These are phyloP conservation scores for Quercus engelmannii DNA, from an alignment of 306 rosid species.

Conservation along the genomic window DNA sequence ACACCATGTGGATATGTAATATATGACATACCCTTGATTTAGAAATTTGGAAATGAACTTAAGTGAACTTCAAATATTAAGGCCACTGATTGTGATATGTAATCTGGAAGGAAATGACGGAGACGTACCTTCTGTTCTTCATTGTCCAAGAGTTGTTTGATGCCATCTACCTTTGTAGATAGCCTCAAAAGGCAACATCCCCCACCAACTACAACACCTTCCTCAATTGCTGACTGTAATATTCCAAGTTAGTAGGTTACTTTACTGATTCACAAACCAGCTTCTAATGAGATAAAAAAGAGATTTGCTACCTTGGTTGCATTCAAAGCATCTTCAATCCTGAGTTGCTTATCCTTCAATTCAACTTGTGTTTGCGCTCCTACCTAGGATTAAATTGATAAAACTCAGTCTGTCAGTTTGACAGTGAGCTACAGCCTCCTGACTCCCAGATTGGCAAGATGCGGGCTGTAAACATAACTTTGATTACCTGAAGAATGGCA, in stretches of 20 bases:
- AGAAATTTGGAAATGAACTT: background rate
- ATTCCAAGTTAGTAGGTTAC: slow-evolving; percentile 21
- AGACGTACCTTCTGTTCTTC: slow-evolving; percentile 72
- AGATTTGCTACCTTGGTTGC: slow-evolving; percentile 65
- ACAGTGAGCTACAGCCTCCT: background rate
- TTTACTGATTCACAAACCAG: slow-evolving; percentile 10
- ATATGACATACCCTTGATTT: background rate
- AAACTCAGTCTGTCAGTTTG: slow-evolving; percentile 19
- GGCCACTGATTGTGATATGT: background rate
- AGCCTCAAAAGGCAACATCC: slow-evolving; percentile 91
- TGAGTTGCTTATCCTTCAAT: slow-evolving; percentile 83
- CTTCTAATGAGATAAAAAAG: slow-evolving; percentile 7
- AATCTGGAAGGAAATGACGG: background rate
- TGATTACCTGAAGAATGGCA: slow-evolving; percentile 79
- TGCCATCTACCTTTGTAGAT: slow-evolving; percentile 61
- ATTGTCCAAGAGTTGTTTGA: slow-evolving; percentile 65
- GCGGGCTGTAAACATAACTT: slow-evolving; percentile 11
- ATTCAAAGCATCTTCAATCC: slow-evolving; percentile 90
- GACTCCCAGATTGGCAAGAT: slow-evolving; percentile 5
- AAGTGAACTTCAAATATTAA: background rate
- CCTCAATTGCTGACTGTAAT: slow-evolving; percentile 86
- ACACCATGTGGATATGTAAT: background rate
- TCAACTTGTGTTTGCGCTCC: slow-evolving; percentile 96
- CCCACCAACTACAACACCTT: slow-evolving; percentile 96
- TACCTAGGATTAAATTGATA: slow-evolving; percentile 51